Base-by-base conservation (phyloP, 2,329 filamentous ascomycete species). In the Harringtonia aguacate region DNA sequence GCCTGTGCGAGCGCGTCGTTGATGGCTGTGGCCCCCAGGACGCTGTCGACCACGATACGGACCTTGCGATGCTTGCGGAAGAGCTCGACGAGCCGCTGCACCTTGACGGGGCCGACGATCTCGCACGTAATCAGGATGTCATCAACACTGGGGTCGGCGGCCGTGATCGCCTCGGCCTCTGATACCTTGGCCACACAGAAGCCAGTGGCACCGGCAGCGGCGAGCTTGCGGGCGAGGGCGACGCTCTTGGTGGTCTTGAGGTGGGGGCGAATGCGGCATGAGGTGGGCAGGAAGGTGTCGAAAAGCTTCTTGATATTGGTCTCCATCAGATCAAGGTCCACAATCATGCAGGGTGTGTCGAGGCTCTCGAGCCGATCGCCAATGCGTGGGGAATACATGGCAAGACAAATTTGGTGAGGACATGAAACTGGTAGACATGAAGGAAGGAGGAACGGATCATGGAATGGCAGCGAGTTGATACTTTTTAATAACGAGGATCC, bases 301-400 rank as follows among this genome's bases (percentile, higher is more conserved):
- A 73, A 64, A 12, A 74, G 61, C 29, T 66, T 69, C 12, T 58
- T 48, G 49, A 75, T 68, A 54, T 75, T 75, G 49, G 57, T 49
- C 46, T 75, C 69, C 67, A 73, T 71, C 4, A 70, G 55, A 45
- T 69, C 63, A 10, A 75, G 62, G 41, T 75, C 66, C 37, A 73
- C 71, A 36, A 75, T 64, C 70, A 75, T 75, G 42, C 70, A 73
- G 1, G 72, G 72, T 0, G 72, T 75, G 52, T 75, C 72, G 36
- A 75, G 68, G 45, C 53, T 54, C 4, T 58, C 56, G 52, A 72
- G 47, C 13, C 47, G 46, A 48, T 69, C 64, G 44, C 69, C 69
- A 7, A 42, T 15, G 30, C 14, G 14, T 2, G 21, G 36, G 8
- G 17, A 4, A 17, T 35, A 35, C 33, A 35, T 35, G 24, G 24